Base-by-base conservation (phyloP, 2,329 filamentous ascomycete species). In the Fonsecaea pedrosoi region DNA sequence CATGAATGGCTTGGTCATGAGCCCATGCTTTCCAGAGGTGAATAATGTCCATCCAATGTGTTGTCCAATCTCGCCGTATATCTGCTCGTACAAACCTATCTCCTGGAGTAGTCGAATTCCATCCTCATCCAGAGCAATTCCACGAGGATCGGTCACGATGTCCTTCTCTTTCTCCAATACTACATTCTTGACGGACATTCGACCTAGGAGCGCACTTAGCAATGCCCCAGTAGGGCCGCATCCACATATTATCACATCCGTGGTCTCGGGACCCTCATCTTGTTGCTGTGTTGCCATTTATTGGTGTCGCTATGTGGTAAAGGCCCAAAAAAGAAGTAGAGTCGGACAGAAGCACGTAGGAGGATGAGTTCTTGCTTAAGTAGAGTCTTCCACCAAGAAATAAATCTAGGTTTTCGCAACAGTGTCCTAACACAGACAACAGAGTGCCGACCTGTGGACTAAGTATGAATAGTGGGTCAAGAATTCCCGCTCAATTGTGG, bases 61-160 rank as follows among this genome's bases (percentile, higher is more conserved):
- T 18, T 45, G 70, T 1, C 75, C 75, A 25, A 77, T 76, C 9
- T 77, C 69, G 1, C 65, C 69, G 59, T 73, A 74, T 1, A 77
- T 67, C 10, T 64, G 60, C 30, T 72, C 63, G 38, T 77, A 77
- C 13, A 77, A 59, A 3, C 75, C 76, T 12, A 75, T 25, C 2
- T 72, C 74, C 54, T 78, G 76, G 0, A 77, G 42, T 10, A 72
- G 62, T 7, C 76, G 71, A 54, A 77, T 76, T 0, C 75, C 76
- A 53, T 77, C 76, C 50, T 78, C 75, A 40, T 77, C 75, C 4
- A 78, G 64, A 7, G 73, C 73, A n/a, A 77, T 77, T 4, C 75
- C 77, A 25, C 76, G 68, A 1, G 77, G 76, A 59, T 78, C 76
- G 1, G 74, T 74, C 1, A 73, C 76, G 13, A 77, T 74, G n/a